These are phyloP conservation scores for Geum urbanum DNA, from an alignment of 306 rosid genomes.

Conservation along the genomic window DNA sequence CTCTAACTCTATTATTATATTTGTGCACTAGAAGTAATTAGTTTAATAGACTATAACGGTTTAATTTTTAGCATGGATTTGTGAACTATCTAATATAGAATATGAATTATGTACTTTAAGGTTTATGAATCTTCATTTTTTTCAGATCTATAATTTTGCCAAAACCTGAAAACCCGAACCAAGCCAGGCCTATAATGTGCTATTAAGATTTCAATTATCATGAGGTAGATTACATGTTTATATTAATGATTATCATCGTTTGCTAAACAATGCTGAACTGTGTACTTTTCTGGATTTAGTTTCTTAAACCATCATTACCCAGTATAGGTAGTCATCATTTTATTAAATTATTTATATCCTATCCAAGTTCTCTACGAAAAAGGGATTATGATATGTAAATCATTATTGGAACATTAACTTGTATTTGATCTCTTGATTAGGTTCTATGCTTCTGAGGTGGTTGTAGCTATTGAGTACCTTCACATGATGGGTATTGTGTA, in stretches of 20 bases:
- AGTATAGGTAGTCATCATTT: background rate
- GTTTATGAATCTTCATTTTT: too few species aligned
- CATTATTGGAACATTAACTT: background rate
- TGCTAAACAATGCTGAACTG: background rate
- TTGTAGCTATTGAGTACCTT: constrained; percentile 77
- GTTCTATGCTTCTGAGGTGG: constrained; percentile 75
- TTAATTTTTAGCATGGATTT: too few species aligned
- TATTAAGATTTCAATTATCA: constrained; percentile 1
- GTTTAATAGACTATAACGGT: too few species aligned
- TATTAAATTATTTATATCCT: background rate
- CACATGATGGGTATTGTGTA: constrained; percentile 92
- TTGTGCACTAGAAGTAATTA: too few species aligned
- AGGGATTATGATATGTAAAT: background rate
- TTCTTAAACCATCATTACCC: background rate
- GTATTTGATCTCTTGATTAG: constrained; percentile 32
- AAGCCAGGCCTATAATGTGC: too few species aligned
- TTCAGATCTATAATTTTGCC: too few species aligned
- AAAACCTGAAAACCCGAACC: too few species aligned
- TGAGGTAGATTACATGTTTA: background rate
- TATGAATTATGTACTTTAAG: too few species aligned
- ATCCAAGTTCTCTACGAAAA: background rate
- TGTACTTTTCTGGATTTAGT: background rate
- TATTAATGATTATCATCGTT: constrained; percentile 12
- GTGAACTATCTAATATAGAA: too few species aligned
- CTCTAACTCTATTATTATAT: too few species aligned